These are phyloP conservation scores for Saturnispora bothae DNA, from an alignment of 805 yeast genomes.

Conservation along the genomic window DNA sequence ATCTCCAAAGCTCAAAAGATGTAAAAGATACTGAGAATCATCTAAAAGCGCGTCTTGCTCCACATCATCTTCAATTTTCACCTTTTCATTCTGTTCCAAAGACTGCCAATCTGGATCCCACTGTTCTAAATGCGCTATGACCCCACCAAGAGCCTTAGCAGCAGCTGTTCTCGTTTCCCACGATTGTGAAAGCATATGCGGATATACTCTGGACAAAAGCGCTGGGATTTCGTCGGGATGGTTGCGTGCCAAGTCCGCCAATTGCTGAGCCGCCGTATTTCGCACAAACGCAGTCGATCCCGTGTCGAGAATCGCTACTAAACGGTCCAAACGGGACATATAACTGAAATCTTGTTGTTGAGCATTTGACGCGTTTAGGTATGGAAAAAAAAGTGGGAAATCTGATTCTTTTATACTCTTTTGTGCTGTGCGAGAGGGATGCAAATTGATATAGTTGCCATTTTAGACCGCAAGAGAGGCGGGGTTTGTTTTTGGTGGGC, in stretches of 20 bases:
- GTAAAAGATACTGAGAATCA: slow-evolving; percentile 31
- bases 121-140: slow-evolving; percentile 59
- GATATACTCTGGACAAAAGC: slow-evolving; percentile 79
- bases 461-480: not conserved
- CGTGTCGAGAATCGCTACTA: slow-evolving; percentile 56
- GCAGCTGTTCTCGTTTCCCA: slow-evolving; percentile 98
- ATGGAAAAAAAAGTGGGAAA: slow-evolving; percentile 2
- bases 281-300: slow-evolving; percentile 92
- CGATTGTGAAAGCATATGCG: slow-evolving; percentile 67
- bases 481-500: slow-evolving; percentile 4
- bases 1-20: slow-evolving; percentile 36
- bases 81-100: not conserved
- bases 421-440: not conserved
- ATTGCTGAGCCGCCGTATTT: slow-evolving; percentile 94
- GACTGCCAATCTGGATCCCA: slow-evolving; percentile 63
- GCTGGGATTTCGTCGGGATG: slow-evolving; percentile 90
- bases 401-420: slow-evolving; percentile 1
- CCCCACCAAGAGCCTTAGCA: slow-evolving; percentile 90
- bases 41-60: slow-evolving; percentile 26
- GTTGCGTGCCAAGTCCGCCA: slow-evolving; percentile 84
- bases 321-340: slow-evolving; percentile 29
- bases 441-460: not conserved
- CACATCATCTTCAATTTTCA: slow-evolving; percentile 19
- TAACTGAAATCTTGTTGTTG: not conserved
- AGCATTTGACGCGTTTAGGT: not conserved